These are phyloP conservation scores for Nannizziopsis barbatae DNA, from an alignment of 2,329 filamentous ascomycete genomes.

Conservation along the genomic window DNA sequence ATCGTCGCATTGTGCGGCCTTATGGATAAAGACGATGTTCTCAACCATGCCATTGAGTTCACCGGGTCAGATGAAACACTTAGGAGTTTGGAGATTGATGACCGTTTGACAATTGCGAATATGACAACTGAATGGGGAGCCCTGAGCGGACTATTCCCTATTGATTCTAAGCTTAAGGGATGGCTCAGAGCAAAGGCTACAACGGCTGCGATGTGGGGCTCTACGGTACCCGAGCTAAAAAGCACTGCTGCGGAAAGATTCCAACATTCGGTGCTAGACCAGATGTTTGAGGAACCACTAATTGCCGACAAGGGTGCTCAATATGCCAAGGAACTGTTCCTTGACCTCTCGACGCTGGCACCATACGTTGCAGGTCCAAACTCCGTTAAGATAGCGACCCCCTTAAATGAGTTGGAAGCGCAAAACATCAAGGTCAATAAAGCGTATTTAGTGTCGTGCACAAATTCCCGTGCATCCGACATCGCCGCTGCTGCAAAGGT, in stretches of 20 bases:
- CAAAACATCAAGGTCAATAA: slow-evolving; percentile 69
- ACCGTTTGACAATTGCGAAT: slow-evolving; percentile 57
- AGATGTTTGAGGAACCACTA: slow-evolving; percentile 56
- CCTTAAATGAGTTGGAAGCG: slow-evolving; percentile 59
- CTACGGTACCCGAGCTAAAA: slow-evolving; percentile 32
- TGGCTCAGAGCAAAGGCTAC: slow-evolving; percentile 75
- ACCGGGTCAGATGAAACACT: slow-evolving; percentile 68
- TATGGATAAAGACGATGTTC: slow-evolving; percentile 75
- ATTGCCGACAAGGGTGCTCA: slow-evolving; percentile 62
- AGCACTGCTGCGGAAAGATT: slow-evolving; percentile 48
- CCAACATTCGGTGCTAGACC: slow-evolving; percentile 60
- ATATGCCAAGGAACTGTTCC: slow-evolving; percentile 73
- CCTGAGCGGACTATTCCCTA: slow-evolving; percentile 64
- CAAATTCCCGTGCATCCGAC: slow-evolving; percentile 73
- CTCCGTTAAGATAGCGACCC: slow-evolving; percentile 76
- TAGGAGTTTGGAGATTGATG: slow-evolving; percentile 55
- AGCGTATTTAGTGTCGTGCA: slow-evolving; percentile 83
- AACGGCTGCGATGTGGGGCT: slow-evolving; percentile 46
- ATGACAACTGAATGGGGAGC: slow-evolving; percentile 80
- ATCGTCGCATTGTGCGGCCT: slow-evolving; percentile 80
- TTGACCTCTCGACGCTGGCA: slow-evolving; percentile 71
- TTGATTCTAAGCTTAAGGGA: slow-evolving; percentile 57
- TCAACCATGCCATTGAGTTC: slow-evolving; percentile 88
- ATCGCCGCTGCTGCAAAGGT: slow-evolving; percentile 71
- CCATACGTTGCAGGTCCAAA: slow-evolving; percentile 83